Evolutionary conservation across 2,329 filamentous ascomycete species (phyloP).

Genomic region (Pseudopithomyces maydicus): DNA sequence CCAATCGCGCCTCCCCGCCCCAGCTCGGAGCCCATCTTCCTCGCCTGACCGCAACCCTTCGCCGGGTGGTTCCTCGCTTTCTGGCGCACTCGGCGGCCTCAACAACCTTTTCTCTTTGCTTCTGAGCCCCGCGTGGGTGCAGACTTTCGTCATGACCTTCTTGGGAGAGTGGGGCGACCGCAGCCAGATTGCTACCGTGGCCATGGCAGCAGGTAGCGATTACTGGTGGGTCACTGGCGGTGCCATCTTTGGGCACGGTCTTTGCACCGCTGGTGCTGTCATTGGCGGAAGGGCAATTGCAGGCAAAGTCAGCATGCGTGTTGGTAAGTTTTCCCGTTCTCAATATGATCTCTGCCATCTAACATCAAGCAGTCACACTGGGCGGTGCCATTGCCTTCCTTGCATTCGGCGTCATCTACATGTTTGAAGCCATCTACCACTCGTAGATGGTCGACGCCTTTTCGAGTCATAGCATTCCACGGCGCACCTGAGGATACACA

Average conservation of each 20-base stretch:
- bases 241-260: slow-evolving; percentile 81
- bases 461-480: slow-evolving; percentile 23
- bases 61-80: slow-evolving; percentile 57
- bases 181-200: slow-evolving; percentile 97
- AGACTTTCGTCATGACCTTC: slow-evolving; percentile 99
- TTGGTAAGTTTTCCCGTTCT: slow-evolving; percentile 69
- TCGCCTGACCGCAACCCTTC: slow-evolving; percentile 51
- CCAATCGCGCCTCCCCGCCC: slow-evolving; percentile 77
- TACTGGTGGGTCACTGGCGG: slow-evolving; percentile 99
- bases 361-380: slow-evolving; percentile 72
- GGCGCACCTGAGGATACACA: slow-evolving; percentile 21
- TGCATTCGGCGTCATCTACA: slow-evolving; percentile 88
- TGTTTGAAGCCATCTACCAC: slow-evolving; percentile 75
- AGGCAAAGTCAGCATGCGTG: slow-evolving; percentile 90
- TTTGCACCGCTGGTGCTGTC: slow-evolving; percentile 90
- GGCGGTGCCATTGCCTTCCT: slow-evolving; percentile 91
- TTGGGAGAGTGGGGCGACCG: slow-evolving; percentile 97
- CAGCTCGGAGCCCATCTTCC: slow-evolving; percentile 77
- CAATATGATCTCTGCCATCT: slow-evolving; percentile 21
- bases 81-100: slow-evolving; percentile 66
- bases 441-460: slow-evolving; percentile 24
- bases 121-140: slow-evolving; percentile 95
- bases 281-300: slow-evolving; percentile 91
- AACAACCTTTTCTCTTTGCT: slow-evolving; percentile 87
- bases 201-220: slow-evolving; percentile 97